phyloP scores from a whole-genome alignment of 2,329 filamentous ascomycete species.

The Colletotrichum sp. region DNA sequence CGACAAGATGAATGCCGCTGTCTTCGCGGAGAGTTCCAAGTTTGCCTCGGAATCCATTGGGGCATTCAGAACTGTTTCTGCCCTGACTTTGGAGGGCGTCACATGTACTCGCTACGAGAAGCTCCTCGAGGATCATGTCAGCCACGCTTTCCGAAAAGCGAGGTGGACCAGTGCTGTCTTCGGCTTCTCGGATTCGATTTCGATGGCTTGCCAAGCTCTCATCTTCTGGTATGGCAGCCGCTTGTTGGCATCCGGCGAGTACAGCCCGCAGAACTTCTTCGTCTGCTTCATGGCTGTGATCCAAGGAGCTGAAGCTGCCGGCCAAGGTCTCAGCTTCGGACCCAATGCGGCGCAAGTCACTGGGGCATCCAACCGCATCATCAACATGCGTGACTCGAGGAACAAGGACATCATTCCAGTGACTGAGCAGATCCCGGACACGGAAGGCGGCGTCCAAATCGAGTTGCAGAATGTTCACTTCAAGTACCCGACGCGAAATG shows the following conservation, averaged over 20 bases:
- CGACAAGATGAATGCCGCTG: conserved; percentile 69
- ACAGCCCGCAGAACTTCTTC: conserved; percentile 52
- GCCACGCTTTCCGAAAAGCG: conserved; percentile 64
- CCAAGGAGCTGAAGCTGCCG: conserved; percentile 70
- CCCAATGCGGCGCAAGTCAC: conserved; percentile 67
- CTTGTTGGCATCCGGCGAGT: conserved; percentile 59
- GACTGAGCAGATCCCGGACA: conserved; percentile 45
- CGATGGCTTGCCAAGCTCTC: conserved; percentile 67
- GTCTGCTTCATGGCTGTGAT: conserved; percentile 70
- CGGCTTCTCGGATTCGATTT: conserved; percentile 71
- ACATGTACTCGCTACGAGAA: conserved; percentile 67
- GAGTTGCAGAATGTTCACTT: conserved; percentile 64
- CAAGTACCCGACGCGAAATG: conserved; percentile 63
- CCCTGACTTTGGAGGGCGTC: conserved; percentile 71
- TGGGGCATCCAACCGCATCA: conserved; percentile 64
- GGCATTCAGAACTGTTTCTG: conserved; percentile 75
- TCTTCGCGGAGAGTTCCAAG: conserved; percentile 75
- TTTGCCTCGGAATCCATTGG: conserved; percentile 78
- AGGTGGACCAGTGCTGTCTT: conserved; percentile 69
- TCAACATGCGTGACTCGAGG: conserved; percentile 53
- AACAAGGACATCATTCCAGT: conserved; percentile 36
- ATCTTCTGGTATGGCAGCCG: conserved; percentile 72
- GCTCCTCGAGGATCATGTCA: conserved; percentile 65
- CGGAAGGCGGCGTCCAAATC: conserved; percentile 57
- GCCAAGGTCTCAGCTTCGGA: conserved; percentile 70